Evolutionary conservation across 139 green algal genomes (phyloP).

Genomic region (Volvox reticuliferus): DNA sequence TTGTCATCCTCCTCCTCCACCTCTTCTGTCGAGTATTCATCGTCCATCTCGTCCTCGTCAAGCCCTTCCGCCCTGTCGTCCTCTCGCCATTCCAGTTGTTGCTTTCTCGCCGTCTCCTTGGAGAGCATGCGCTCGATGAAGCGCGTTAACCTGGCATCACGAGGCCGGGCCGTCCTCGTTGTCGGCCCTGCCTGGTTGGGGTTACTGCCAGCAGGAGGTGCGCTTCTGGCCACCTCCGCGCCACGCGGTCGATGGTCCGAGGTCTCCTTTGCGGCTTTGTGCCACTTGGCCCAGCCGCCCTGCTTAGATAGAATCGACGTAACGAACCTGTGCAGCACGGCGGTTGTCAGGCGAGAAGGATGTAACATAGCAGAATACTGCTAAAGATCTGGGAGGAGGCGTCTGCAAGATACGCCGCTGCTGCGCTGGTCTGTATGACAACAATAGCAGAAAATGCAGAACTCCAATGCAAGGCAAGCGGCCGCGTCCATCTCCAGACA

Average conservation of each 20-base stretch:
- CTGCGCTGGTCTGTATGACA: background rate
- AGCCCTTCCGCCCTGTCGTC: constrained; percentile 19
- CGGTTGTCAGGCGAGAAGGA: background rate
- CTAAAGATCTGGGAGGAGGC: too few species aligned
- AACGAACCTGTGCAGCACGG: constrained; percentile 48
- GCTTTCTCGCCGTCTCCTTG: background rate
- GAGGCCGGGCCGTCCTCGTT: background rate
- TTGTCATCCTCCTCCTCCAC: background rate
- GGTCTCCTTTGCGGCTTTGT: background rate
- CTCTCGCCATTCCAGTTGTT: background rate
- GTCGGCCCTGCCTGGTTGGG: background rate
- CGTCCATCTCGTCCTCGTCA: background rate
- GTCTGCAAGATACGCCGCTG: too few species aligned
- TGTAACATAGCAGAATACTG: background rate
- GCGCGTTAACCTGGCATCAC: background rate
- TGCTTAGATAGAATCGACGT: constrained; percentile 53
- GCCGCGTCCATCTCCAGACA: background rate
- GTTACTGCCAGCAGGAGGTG: too few species aligned
- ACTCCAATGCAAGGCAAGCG: background rate
- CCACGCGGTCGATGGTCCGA: background rate
- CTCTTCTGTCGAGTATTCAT: background rate
- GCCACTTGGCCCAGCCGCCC: constrained; percentile 61
- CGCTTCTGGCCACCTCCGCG: background rate
- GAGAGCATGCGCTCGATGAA: constrained; percentile 32
- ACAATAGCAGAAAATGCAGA: background rate